Base-by-base conservation (phyloP, 2,329 filamentous ascomycete genomes). In the Fusarium torreyae region DNA sequence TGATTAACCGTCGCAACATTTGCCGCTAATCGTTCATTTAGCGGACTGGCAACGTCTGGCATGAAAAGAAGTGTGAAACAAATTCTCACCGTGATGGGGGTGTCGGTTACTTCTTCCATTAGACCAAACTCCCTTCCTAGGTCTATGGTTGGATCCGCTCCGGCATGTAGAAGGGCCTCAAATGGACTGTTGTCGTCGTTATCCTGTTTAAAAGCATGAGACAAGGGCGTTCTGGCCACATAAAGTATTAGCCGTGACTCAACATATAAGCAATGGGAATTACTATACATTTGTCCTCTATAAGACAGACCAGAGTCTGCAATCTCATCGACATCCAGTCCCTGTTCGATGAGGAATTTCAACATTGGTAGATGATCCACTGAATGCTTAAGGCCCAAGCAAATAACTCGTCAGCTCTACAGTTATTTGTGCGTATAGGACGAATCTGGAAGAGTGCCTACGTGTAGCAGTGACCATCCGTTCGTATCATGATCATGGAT, bases 261-360 rank as follows among this genome's bases (percentile, higher is more conserved):
- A 39, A 22, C 11, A 34, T 9, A 18, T 13, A 15, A 3, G 18
- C 15, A 14, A 11, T 6, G 15, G 28, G n/a, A 17, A 13, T 1
- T 48, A 5, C 11, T 17, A 26, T 53, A 53, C 39, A 1, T 26
- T 10, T 43, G 18, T 2, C 0, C 1, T 3, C 13, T 2, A 9
- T 7, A 7, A 1, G n/a, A 3, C 20, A 11, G 7, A 28, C 7
- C 18, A 5, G 17, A 36, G 34, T 8, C 10, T 31, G 31, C 38
- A 6, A 42, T 13, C 17, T 48, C 57, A 1, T 54, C 17, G 0
- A 55, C 4, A 24, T 59, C 57, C 2, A 59, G 10, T 6, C 57
- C 57, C 5, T 62, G 34, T 9, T 43, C 6, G 1, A 62, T 36
- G 0, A 62, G 34, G 17, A 48, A 62, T 3, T 43, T 33, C 4